Conservation (phyloP, 106 monocot genomes). For the Gastrodia elata region DNA sequence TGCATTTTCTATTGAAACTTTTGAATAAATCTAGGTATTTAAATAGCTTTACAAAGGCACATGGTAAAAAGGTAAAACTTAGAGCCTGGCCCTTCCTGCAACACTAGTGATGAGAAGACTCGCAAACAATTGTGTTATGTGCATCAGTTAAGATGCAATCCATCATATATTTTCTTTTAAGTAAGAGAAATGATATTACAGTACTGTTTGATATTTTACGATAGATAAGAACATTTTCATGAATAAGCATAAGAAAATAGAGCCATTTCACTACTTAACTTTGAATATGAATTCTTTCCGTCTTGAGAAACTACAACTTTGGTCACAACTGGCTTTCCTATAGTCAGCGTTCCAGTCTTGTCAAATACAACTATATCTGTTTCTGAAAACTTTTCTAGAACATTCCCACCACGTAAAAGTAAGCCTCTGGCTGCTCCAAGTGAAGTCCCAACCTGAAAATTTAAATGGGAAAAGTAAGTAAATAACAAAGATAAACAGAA, state of each 20-base stretch:
- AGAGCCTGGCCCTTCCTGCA: no score
- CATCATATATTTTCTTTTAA: not conserved
- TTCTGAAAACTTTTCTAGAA: slow-evolving; percentile 89
- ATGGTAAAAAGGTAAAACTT: no score
- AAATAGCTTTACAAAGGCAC: no score
- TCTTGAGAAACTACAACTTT: slow-evolving; percentile 35
- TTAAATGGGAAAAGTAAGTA: not conserved
- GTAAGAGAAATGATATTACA: not conserved
- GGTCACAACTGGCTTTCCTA: slow-evolving; percentile 79
- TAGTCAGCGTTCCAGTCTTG: slow-evolving; percentile 93
- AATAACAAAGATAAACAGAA: not conserved
- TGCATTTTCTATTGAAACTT: no score
- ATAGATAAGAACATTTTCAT: not conserved
- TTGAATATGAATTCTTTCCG: slow-evolving; percentile 17
- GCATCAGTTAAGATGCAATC: not conserved
- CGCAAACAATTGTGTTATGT: no score
- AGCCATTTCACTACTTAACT: slow-evolving; percentile 35
- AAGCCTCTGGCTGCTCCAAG: slow-evolving; percentile 86
- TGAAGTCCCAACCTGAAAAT: slow-evolving; percentile 84
- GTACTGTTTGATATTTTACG: not conserved
- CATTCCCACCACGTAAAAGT: slow-evolving; percentile 88
- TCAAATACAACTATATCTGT: slow-evolving; percentile 90
- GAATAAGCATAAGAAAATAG: not conserved
- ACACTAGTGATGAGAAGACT: no score
- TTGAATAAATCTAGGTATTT: no score